Conservation (phyloP, 2,329 filamentous ascomycete genomes). For the Botrytis sinoallii region DNA sequence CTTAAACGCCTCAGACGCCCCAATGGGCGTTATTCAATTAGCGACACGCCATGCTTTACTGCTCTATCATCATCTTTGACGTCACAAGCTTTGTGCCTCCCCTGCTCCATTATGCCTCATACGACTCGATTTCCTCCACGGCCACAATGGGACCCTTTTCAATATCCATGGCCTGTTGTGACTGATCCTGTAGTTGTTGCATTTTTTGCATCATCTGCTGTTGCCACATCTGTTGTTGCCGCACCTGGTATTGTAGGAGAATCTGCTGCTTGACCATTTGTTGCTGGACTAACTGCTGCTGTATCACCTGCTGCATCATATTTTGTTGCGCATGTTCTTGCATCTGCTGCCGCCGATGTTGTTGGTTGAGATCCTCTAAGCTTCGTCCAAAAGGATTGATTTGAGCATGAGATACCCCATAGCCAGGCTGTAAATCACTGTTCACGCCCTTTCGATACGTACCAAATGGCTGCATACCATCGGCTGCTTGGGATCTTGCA, state of each 20-base stretch:
- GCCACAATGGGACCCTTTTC: background rate
- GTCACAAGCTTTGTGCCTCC: background rate
- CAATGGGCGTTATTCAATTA: background rate
- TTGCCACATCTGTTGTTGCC: background rate
- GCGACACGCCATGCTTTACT: background rate
- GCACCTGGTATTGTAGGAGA: background rate
- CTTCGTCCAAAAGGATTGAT: background rate
- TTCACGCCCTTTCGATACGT: background rate
- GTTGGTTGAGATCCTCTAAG: background rate
- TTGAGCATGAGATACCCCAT: background rate
- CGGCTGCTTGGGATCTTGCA: constrained; percentile 6
- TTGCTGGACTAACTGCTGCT: background rate
- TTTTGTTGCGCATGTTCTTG: background rate
- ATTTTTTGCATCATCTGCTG: background rate
- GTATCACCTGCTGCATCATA: background rate
- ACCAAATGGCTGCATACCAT: constrained; percentile 16
- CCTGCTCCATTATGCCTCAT: background rate
- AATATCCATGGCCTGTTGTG: background rate
- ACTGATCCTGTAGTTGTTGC: background rate
- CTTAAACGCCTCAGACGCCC: background rate
- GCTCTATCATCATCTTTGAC: background rate
- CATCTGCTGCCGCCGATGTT: background rate
- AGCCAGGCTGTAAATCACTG: background rate
- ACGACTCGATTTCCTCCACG: background rate
- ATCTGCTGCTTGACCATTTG: background rate